Base-by-base conservation (phyloP, 176 grass and related monocot genomes). In the Rhynchospora tenuis region DNA sequence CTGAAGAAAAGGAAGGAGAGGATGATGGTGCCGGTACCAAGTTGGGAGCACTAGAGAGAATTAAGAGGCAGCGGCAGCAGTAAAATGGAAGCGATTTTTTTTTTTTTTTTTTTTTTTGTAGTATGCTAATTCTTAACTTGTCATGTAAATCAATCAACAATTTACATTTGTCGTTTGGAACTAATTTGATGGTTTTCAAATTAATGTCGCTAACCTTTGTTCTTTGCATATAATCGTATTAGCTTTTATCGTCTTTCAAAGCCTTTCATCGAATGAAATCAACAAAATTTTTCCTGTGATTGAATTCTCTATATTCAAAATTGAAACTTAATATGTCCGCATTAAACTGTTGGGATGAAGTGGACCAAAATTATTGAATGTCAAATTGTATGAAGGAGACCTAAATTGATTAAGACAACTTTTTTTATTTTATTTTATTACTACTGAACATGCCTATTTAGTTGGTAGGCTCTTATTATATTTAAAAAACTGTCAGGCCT, bases 21-120 rank as follows among this genome's bases (percentile, higher is more conserved):
- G 70, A 80, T 48, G 83, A 93, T 52, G 93, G 89, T 89, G 87
- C 84, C 16, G 89, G 71, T 17, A 50, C 73, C 51, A 4, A 77
- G 64, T 64, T 99, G 42, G 97, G 97, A 11, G 97, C 97, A 46
- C 93, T 99, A 9, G 93, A 95, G 86, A 95, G 97, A 84, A 93
- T 99, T 5, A 96, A 99, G 88, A 90, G 91, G 85, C 90, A 84
- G 15, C 91, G 89, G 3, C 91, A 91, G 68, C 93, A 93, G 46
- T 74, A 84, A 82, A 29, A 47, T 67, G 54, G 56, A 12, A 56
- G 10, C 13, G 48, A 82, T 38, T 38, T 38, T 38, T 3, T 38
- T 38, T 38, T 4, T 38, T 38, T 4, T 38, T 38, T 38, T 38
- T 33, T 33, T 38, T 38, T 38, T 38, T 38, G 33, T 38, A 38